Evolutionary conservation across 192 early-diverging fungal genomes (phyloP), one percentile per base, ranked within the genome.

Genomic region (Backusella circina): DNA sequence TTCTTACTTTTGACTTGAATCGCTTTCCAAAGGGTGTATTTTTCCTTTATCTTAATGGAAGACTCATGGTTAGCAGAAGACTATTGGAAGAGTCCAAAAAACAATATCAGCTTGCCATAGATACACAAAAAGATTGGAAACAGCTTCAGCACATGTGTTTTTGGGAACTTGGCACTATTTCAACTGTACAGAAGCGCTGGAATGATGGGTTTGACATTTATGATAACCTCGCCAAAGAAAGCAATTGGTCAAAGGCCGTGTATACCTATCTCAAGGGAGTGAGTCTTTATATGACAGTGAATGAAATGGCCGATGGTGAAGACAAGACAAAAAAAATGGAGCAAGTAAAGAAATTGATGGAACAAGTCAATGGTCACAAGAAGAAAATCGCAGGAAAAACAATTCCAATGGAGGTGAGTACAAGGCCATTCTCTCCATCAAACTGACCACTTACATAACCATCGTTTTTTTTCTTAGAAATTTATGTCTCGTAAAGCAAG

Each of bases 401-500:
- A 0, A 81, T 81, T 66, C 79, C 79, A 28, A 67, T 77, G 16
- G 79, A 81, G 57, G 79, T 81, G 47, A 74, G 73, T 70, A 12
- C 1, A 70, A 18, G 26, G 23, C 3, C 18, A 5, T 23, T 26
- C 1, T 16, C 8, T 67, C 7, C 15, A 31, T 31, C 10, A 1
- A 31, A 32, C 1, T 32, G 32, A 35, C 9, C 3, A 3, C 44
- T 70, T n/a, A 23, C 39, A 38, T 6, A 21, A 47, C 31, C 15
- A 47, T 26, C 15, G 26, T 47, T 23, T 37, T 16, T 33, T 65
- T 32, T 47, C 35, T 31, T 50, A 82, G 85, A 95, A 95, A 84
- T 96, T 91, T 80, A 90, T 95, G n/a, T 85, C 91, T n/a, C 91
- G 96, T 64, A 97, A 97, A 80, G 82, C 91, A 7, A 87, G 90